phyloP scores from a whole-genome alignment of 1,139 yeast species.

The Yamadazyma pseudoaaseri region DNA sequence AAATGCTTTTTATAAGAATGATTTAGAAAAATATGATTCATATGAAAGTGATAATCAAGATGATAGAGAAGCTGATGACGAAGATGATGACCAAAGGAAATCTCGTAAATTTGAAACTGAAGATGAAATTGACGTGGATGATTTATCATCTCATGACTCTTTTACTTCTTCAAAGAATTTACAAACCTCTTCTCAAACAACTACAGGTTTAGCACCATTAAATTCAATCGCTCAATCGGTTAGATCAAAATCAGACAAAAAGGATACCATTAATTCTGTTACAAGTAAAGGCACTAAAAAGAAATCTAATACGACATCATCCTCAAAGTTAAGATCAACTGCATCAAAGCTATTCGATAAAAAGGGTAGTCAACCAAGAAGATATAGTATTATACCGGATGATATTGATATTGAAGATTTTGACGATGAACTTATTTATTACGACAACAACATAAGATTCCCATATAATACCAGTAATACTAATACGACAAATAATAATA shows the following conservation, averaged over 20 bases:
- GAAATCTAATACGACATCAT: conserved; percentile 29
- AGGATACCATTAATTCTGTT: conserved; percentile 17
- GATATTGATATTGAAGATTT: conserved; percentile 67
- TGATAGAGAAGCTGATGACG: conserved; percentile 8
- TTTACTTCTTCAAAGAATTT: conserved; percentile 13
- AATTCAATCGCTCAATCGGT: background rate
- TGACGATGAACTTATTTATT: conserved; percentile 54
- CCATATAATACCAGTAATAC: conserved; percentile 30
- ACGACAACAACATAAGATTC: conserved; percentile 42
- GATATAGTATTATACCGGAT: conserved; percentile 72
- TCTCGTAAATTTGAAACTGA: conserved; percentile 15
- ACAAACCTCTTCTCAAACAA: conserved; percentile 13
- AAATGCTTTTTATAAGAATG: background rate
- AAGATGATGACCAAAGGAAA: conserved; percentile 6
- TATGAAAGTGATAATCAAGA: conserved; percentile 5
- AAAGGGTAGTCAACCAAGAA: conserved; percentile 67
- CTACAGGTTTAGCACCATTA: conserved; percentile 7
- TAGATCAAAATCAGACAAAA: background rate
- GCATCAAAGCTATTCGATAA: conserved; percentile 71
- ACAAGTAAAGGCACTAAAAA: conserved; percentile 27
- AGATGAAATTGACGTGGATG: conserved; percentile 28
- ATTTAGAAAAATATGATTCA: conserved; percentile 5
- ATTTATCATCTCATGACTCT: conserved; percentile 31
- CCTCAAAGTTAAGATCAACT: conserved; percentile 56
- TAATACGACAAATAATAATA: conserved; percentile 15